Evolutionary conservation across 2,329 filamentous ascomycete genomes (phyloP).

Genomic region (Fonsecaea nubica): DNA sequence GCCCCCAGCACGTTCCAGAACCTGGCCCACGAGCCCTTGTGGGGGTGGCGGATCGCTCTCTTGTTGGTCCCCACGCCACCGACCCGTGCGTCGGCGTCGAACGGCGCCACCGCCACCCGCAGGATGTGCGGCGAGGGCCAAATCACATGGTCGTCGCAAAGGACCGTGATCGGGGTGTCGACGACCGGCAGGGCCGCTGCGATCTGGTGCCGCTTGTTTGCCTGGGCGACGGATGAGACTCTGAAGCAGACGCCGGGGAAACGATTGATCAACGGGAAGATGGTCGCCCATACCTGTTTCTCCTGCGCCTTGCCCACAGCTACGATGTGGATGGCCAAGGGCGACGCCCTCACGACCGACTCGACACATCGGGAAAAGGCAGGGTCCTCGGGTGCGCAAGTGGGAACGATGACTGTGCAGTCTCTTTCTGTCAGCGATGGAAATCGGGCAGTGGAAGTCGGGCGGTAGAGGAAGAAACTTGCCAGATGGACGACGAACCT

Average conservation of each 20-base stretch:
- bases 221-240: constrained; percentile 44
- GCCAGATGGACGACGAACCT: constrained; percentile 55
- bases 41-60: constrained; percentile 53
- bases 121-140: constrained; percentile 55
- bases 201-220: constrained; percentile 61
- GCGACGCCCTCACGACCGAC: constrained; percentile 51
- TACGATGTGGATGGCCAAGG: constrained; percentile 53
- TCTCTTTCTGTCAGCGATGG: constrained; percentile 49
- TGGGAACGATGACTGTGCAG: constrained; percentile 61
- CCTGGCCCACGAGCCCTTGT: constrained; percentile 29
- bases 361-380: constrained; percentile 54
- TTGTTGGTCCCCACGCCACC: constrained; percentile 66
- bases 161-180: constrained; percentile 53
- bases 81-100: constrained; percentile 53
- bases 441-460: constrained; percentile 41
- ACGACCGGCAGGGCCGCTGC: constrained; percentile 49
- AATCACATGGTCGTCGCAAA: constrained; percentile 62
- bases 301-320: constrained; percentile 49
- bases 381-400: constrained; percentile 52
- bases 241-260: constrained; percentile 32
- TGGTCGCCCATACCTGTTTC: constrained; percentile 21
- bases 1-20: constrained; percentile 64
- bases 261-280: constrained; percentile 4
- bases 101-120: constrained; percentile 50
- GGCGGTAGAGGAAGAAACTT: constrained; percentile 51